Evolutionary conservation across 805 yeast species (phyloP).

Genomic region (Torulaspora microellipsoides): DNA sequence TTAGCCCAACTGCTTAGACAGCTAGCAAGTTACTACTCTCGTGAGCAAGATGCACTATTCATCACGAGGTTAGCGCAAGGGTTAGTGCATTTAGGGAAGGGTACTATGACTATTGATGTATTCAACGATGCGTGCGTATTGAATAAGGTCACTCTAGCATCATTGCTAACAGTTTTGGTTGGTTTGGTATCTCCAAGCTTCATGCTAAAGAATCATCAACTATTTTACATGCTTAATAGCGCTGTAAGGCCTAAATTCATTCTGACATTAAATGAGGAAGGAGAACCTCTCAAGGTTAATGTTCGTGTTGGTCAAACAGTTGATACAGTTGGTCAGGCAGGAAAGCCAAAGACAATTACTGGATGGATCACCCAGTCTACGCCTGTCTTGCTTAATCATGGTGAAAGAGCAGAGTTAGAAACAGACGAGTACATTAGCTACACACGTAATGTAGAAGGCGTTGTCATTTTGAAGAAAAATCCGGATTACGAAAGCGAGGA

Average conservation of each 20-base stretch:
- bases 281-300: conserved; percentile 88
- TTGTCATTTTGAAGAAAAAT: conserved; percentile 86
- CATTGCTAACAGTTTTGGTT: conserved; percentile 77
- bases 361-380: conserved; percentile 99
- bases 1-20: conserved; percentile 93
- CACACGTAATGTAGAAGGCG: conserved; percentile 81
- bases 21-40: conserved; percentile 86
- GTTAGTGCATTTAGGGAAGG: conserved; percentile 90
- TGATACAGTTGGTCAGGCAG: conserved; percentile 98
- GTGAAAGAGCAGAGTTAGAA: conserved; percentile 96
- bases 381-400: conserved; percentile 87
- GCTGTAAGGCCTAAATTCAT: conserved; percentile 91
- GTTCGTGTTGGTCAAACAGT: conserved; percentile 99
- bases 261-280: conserved; percentile 84
- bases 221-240: conserved; percentile 80
- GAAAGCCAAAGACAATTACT: conserved; percentile 96
- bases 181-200: conserved; percentile 85
- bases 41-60: conserved; percentile 85
- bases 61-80: conserved; percentile 96
- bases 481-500: conserved; percentile 75
- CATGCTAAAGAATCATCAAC: conserved; percentile 73
- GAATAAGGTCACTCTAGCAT: conserved; percentile 86
- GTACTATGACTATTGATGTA: conserved; percentile 84
- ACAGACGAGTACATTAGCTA: conserved; percentile 79
- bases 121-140: conserved; percentile 84